Base-by-base conservation (phyloP, 2,329 filamentous ascomycete species). In the Trematosphaeria pertusa region DNA sequence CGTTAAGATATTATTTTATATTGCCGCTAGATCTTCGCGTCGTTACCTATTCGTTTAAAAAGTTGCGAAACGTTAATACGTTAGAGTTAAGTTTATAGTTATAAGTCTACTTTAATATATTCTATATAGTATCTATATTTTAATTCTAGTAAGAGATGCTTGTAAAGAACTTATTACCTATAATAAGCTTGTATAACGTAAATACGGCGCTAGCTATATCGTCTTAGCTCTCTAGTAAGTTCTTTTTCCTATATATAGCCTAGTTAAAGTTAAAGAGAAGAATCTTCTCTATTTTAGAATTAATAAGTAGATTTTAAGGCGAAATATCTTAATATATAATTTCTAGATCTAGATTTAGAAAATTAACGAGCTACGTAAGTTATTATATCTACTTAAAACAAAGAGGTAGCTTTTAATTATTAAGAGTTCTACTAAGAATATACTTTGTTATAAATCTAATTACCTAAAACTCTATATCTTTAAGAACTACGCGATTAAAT, bases 261-360 rank as follows among this genome's bases (percentile, higher is more conserved):
- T 47, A 50, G 31, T 44, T 26, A 40, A 53, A 38, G 31, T 46
- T 30, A 18, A 37, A 46, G 9, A 42, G 22, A 20, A 53, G 33
- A 6, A 67, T 37, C 9, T 43, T 31, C 8, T 43, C 22, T n/a
- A 49, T 44, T 21, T 46, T 14, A 12, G 51, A 48, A 38, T 68
- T 59, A 22, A 55, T 22, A 11, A 55, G 19, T 4, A 55, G 28
- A 35, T 55, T 55, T 31, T 46, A 50, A 18, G 33, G 36, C 18
- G 41, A 37, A 40, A 55, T 45, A 34, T 55, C 51, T 57, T 70
- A 62, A 56, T 71, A 58, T 46, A 64, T 67, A 33, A 70, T 61
- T 4, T 64, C 64, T 7, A 65, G 40, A 15, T 48, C 44, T 21
- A 54, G 48, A 43, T 54, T 54, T 21, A 54, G 35, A 32, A 59